Evolutionary conservation across 805 yeast species (phyloP), one percentile per base, ranked within the genome.

Genomic region (Vanderwaltozyma verrucispora): DNA sequence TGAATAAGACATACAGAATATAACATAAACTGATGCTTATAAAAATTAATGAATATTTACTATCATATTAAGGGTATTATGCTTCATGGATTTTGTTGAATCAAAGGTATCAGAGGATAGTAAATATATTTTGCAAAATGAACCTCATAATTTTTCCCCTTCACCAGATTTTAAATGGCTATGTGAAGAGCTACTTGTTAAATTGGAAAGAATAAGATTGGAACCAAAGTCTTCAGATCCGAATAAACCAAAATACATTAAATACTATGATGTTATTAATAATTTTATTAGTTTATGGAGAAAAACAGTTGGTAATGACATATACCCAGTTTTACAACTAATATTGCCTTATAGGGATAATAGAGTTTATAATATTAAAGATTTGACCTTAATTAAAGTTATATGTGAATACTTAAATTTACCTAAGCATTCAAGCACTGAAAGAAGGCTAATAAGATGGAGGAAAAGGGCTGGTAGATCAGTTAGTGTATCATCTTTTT

Each of bases 311-410:
- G 86, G 86, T 0, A 56, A 66, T 14, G 71, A 87, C 54, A 67
- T 87, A 3, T 77, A 69, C 47, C 88, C 89, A 0, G 79, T 79
- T 1, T 64, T 82, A 13, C 62, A 76, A 24, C 63, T 87, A 33
- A 62, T 71, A 2, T 56, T 80, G 20, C 86, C 94, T 0, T 69
- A 75, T 37, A 65, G 74, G 36, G 94, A 84, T 46, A 62, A 68
- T 19, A 61, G 87, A 30, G 58, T 69, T 30, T 84, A 77, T 54
- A 68, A 74, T 44, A 63, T 84, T 29, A 77, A 75, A 51, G 95
- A 87, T 44, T 62, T 64, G 15, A 68, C 74, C 0, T 55, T 88
- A 25, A 81, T 79, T 0, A 63, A 58, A 36, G 48, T 71, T 5
- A 44, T 80, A 2, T 59, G 71, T 32, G 64, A 71, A 43, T 67